phyloP scores from a whole-genome alignment of 441 rosid genomes.

The Eruca vesicaria region DNA sequence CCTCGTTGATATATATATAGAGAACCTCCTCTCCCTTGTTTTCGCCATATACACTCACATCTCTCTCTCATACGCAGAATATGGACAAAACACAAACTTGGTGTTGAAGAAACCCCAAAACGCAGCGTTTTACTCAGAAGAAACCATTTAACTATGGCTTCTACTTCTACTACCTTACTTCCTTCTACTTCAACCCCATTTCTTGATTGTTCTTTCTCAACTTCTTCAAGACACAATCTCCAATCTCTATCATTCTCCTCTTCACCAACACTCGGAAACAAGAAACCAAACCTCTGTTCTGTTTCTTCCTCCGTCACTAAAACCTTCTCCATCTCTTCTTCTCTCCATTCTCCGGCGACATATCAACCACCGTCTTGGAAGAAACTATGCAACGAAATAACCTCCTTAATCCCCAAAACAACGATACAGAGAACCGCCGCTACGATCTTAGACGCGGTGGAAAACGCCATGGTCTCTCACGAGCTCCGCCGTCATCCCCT shows the following conservation, averaged over 20 bases:
- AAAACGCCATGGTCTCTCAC: conserved; percentile 48
- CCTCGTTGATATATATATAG: neutral
- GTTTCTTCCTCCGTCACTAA: conserved; percentile 25
- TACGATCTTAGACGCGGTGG: conserved; percentile 53
- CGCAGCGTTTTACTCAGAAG: conserved; percentile 15
- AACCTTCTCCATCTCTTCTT: conserved; percentile 30
- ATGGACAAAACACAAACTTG: conserved; percentile 33
- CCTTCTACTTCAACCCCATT: conserved; percentile 9
- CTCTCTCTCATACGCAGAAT: neutral
- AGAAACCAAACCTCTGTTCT: conserved; percentile 23
- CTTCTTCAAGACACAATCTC: conserved; percentile 21
- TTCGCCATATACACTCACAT: neutral
- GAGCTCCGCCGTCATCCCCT: conserved; percentile 47
- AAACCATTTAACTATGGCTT: conserved; percentile 26
- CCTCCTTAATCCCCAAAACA: conserved; percentile 1
- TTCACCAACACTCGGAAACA: conserved; percentile 8
- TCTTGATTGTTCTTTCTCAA: conserved; percentile 13
- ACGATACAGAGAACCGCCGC: conserved; percentile 53
- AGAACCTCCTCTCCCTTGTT: neutral
- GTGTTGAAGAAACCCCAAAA: conserved; percentile 13
- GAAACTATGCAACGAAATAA: conserved; percentile 24
- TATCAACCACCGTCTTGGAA: conserved; percentile 29
- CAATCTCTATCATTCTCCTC: conserved; percentile 32
- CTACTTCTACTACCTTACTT: conserved; percentile 15
- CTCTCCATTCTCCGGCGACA: conserved; percentile 36